Evolutionary conservation across 2,329 filamentous ascomycete species (phyloP), one percentile per base, ranked within the genome.

Genomic region (Metarhizium brunneum): DNA sequence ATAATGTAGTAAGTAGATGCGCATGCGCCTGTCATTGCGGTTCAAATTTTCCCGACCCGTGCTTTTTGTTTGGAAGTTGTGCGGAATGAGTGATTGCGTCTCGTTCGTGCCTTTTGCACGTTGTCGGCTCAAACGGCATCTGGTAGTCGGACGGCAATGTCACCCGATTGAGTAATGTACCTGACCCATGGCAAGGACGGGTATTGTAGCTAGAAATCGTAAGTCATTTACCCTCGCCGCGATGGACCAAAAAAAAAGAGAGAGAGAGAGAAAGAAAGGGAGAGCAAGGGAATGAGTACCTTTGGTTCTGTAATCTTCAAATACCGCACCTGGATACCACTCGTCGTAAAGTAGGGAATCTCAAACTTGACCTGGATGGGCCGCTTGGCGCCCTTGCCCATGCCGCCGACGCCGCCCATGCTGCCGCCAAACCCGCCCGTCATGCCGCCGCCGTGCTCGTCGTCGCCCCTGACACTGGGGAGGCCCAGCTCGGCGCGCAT

Each of bases 261-360:
- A 11, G 7, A 11, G 7, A 32, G 32, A 11, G 32, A 10, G 32
- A 10, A 2, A 35, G 32, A 11, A 11, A 11, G 32, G 32, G 32
- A 35, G 25, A 52, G 40, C 54, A 8, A 56, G 25, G 25, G 4
- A 25, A 25, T 25, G 25, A 25, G 66, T 77, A 96, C 92, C 90
- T 99, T 99, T 50, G 94, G 94, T 74, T 99, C 94, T 61, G 95
- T 97, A 67, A 99, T 99, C 82, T 99, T 99, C 71, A 99, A 75
- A 72, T 99, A 99, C 66, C 94, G 84, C 66, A 99, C 94, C 73
- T 99, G 95, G 64, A 99, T 99, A 61, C 94, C 94, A 74, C 89
- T 95, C 3, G 95, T 99, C n/a, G 94, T 99, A 71, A 99, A 99
- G 75, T 99, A 99, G n/a, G 94, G 94, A 68, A 99, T 99, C 77